These are phyloP conservation scores for Fagus sylvatica DNA, from an alignment of 306 rosid genomes.

Conservation along the genomic window DNA sequence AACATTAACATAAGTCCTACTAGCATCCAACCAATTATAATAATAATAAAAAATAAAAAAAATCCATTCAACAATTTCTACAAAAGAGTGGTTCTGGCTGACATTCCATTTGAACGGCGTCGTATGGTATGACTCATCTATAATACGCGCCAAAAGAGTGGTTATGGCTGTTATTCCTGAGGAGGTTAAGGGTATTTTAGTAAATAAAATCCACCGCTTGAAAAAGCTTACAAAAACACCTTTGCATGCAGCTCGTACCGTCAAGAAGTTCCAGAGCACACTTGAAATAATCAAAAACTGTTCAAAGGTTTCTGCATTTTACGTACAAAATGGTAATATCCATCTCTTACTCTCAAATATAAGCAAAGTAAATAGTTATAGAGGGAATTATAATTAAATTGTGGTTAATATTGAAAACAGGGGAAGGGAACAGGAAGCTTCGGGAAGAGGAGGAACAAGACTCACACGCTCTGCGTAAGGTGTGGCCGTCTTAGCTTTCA, in stretches of 20 bases:
- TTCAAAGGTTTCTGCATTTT: too few relatives aligned
- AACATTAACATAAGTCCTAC: too few relatives aligned
- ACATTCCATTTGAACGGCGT: too few relatives aligned
- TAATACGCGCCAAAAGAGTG: not conserved
- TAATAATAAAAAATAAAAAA: too few relatives aligned
- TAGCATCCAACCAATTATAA: too few relatives aligned
- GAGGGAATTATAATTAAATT: not conserved
- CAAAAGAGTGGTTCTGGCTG: too few relatives aligned
- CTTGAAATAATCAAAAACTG: too few relatives aligned
- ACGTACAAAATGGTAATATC: too few relatives aligned
- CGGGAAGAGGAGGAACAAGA: conserved; percentile 71
- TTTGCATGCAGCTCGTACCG: not conserved
- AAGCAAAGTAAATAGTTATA: not conserved
- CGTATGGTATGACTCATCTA: too few relatives aligned
- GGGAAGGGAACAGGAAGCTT: conserved; percentile 64
- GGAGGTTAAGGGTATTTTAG: not conserved
- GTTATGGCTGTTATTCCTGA: not conserved
- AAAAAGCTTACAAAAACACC: not conserved
- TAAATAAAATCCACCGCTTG: not conserved
- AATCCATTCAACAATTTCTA: too few relatives aligned
- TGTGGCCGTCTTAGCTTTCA: conserved; percentile 73
- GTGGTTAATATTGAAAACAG: conserved; percentile 11
- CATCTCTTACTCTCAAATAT: too few relatives aligned
- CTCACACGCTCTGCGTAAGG: conserved; percentile 59
- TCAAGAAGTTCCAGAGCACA: not conserved